Evolutionary conservation across 768 basidiomycete genomes (phyloP), one percentile per base, ranked within the genome.

Genomic region (Erythrobasidium yunnanense): DNA sequence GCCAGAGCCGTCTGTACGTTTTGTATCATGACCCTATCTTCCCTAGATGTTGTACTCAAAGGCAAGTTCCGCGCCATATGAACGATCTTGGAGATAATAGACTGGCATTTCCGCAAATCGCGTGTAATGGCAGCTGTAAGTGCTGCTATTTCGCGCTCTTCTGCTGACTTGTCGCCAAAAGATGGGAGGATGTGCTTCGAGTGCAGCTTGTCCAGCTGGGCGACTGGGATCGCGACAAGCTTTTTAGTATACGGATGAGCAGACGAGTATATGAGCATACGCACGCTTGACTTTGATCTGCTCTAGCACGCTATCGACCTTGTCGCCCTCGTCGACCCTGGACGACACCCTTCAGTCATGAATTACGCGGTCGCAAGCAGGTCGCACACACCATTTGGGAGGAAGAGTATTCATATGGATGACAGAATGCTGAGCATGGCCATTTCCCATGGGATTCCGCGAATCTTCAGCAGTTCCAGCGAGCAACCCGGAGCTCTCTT

Each of bases 1-100:
- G 95, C 95, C 57, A 99, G 83, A 22, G 85, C 91, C 45, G 90
- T 84, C 76, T 97, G 95, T 22, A 96, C 88, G 75, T 99, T 97
- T 79, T 87, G 88, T 33, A 89, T 87, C 66, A 66, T 76, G 70
- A 71, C 58, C 20, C 70, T 63, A 34, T 72, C 71, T 29, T 66
- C 20, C 11, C 67, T 55, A 33, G 32, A 73, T 65, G 27, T 69
- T 58, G 68, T 81, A 79, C 65, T 18, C 11, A 79, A 67, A 74
- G 58, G 79, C 73, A 50, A 79, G 77, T 63, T 75, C 22, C 52
- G 69, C 63, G 45, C 68, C 55, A n/a, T 57, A 47, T 71, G 68
- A 34, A 70, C 81, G 73, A 97, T 88, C 70, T 83, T 84, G 72
- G 88, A 86, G 71, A 92, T 88, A 70, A 88, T 79, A 54, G 78